Percentiles rank a stretch among this genome's conserved stretches.
phyloP scores from a whole-genome alignment of 768 basidiomycete species.

The Agrocybe chaxingu region DNA sequence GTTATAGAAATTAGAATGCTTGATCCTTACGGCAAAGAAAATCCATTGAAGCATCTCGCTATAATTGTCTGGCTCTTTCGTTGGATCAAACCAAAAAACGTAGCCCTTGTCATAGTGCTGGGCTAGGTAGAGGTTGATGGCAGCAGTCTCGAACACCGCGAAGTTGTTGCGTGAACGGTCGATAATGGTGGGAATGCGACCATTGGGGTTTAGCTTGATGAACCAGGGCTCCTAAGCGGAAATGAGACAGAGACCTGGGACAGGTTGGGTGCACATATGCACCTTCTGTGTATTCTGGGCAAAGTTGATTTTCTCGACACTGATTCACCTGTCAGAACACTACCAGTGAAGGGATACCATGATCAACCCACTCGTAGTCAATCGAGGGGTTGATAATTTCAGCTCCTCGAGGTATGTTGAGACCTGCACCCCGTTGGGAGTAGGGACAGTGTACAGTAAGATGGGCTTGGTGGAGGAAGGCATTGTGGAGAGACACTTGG shows the following conservation, averaged over 20 bases:
- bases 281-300: slow-evolving; percentile 71
- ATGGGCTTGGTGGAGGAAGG: slow-evolving; percentile 36
- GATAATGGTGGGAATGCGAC: slow-evolving; percentile 65
- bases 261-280: neutral
- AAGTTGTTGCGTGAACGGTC: slow-evolving; percentile 64
- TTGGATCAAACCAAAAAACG: slow-evolving; percentile 62
- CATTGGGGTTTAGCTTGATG: slow-evolving; percentile 70
- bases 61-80: slow-evolving; percentile 51
- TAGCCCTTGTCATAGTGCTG: slow-evolving; percentile 80
- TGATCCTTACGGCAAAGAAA: slow-evolving; percentile 63
- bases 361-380: slow-evolving; percentile 45
- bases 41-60: slow-evolving; percentile 84
- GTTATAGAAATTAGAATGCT: neutral
- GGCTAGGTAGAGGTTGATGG: slow-evolving; percentile 79
- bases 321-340: slow-evolving; percentile 18
- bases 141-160: slow-evolving; percentile 71
- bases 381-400: slow-evolving; percentile 44
- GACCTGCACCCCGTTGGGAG: slow-evolving; percentile 55
- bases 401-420: slow-evolving; percentile 65
- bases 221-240: slow-evolving; percentile 59
- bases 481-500: slow-evolving; percentile 21
- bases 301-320: slow-evolving; percentile 54
- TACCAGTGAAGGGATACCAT: neutral
- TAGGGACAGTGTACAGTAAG: slow-evolving; percentile 49
- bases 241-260: neutral